A percentile compares a stretch with the other conserved stretches of the same genome.
Evolutionary conservation across 495 filamentous ascomycete genomes (phyloP).

Genomic region (Penicillium taxi): DNA sequence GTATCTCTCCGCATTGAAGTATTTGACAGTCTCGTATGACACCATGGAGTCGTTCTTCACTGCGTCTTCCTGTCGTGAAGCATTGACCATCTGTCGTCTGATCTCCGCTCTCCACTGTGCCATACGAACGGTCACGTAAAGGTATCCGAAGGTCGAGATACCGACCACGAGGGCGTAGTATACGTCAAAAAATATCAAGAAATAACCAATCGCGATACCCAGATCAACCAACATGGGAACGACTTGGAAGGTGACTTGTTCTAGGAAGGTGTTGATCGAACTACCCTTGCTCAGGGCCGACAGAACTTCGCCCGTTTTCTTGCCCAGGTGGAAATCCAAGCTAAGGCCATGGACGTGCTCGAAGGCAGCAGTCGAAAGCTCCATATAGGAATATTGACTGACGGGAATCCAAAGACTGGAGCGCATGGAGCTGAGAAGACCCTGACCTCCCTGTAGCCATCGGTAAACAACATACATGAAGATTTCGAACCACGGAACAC

Average conservation of each 20-base stretch:
- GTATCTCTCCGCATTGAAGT: slow-evolving; percentile 93
- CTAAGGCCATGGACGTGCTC: slow-evolving; percentile 94
- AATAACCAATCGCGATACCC: slow-evolving; percentile 76
- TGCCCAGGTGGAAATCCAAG: slow-evolving; percentile 92
- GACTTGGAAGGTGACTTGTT: slow-evolving; percentile 91
- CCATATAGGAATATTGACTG: slow-evolving; percentile 91
- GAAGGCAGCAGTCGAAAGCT: slow-evolving; percentile 87
- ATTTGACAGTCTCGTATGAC: slow-evolving; percentile 97
- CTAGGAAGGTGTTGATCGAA: slow-evolving; percentile 93
- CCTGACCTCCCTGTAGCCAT: slow-evolving; percentile 80
- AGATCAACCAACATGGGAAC: slow-evolving; percentile 92
- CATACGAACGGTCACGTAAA: slow-evolving; percentile 93
- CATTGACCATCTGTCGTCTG: slow-evolving; percentile 86
- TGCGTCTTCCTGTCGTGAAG: slow-evolving; percentile 87
- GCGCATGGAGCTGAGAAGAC: slow-evolving; percentile 72
- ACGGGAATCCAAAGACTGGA: slow-evolving; percentile 91
- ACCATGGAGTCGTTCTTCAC: slow-evolving; percentile 98
- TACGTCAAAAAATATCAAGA: slow-evolving; percentile 70
- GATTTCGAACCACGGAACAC: slow-evolving; percentile 62
- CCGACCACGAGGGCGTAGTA: slow-evolving; percentile 89
- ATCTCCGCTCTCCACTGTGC: slow-evolving; percentile 88
- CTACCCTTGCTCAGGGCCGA: slow-evolving; percentile 92
- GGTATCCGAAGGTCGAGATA: slow-evolving; percentile 90
- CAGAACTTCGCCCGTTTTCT: slow-evolving; percentile 92
- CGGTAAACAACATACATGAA: slow-evolving; percentile 71